Evolutionary conservation across 208 protist species (phyloP).

Genomic region (Leptomonas seymouri): DNA sequence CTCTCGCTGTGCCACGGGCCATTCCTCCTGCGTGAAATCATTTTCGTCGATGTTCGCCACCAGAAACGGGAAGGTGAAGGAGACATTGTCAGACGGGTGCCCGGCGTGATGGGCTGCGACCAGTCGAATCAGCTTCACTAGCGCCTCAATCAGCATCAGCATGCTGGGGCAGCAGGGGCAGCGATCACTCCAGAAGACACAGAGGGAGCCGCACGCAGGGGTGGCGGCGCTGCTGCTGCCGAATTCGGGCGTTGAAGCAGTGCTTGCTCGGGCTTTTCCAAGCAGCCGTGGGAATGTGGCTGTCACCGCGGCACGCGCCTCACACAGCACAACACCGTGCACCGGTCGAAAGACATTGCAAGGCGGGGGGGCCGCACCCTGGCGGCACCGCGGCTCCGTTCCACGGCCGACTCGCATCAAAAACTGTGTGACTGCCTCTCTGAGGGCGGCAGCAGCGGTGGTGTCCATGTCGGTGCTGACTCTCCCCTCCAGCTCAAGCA

Average conservation of each 20-base stretch:
- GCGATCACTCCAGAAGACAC: constrained; percentile 67
- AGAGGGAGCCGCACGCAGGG: constrained; percentile 33
- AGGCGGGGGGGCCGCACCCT: constrained; percentile 38
- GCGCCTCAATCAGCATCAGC: constrained; percentile 49
- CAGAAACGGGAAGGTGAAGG: constrained; percentile 41
- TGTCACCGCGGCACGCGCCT: constrained; percentile 42
- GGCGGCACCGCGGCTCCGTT: constrained; percentile 34
- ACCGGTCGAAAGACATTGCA: constrained; percentile 28
- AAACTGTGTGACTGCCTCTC: constrained; percentile 26
- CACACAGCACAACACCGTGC: constrained; percentile 39
- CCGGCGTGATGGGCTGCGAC: constrained; percentile 25
- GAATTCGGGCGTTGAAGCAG: no score
- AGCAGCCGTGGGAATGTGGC: constrained; percentile 33
- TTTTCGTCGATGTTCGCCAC: constrained; percentile 75
- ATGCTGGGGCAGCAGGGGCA: constrained; percentile 61
- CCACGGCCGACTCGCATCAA: constrained; percentile 31
- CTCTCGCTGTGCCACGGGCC: constrained; percentile 38
- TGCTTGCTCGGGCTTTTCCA: constrained; percentile 1
- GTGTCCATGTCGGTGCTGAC: background rate
- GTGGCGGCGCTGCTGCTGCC: background rate
- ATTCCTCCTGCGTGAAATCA: constrained; percentile 50
- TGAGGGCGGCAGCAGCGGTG: background rate
- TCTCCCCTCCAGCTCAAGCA: constrained; percentile 12
- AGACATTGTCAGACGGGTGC: constrained; percentile 17
- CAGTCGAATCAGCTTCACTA: constrained; percentile 39